Evolutionary conservation across 2,329 filamentous ascomycete genomes (phyloP).

Genomic region (Rhytidhysteron rufulum): DNA sequence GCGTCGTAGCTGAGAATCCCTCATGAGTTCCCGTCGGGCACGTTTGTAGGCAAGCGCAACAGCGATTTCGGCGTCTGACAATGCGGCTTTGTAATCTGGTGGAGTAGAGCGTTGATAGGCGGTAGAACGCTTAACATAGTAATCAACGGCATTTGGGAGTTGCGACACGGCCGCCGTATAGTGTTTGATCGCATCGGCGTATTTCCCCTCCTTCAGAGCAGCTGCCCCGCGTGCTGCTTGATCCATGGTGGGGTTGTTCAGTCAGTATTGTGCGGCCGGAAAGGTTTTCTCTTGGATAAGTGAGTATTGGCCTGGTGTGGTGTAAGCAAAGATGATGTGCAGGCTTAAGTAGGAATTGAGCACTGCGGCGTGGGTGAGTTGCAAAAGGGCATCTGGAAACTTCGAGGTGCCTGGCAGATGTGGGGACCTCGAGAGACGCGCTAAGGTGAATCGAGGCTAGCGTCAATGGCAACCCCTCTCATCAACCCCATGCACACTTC

Average conservation of each 20-base stretch:
- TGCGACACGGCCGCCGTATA: conserved; percentile 65
- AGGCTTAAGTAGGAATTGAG: no score
- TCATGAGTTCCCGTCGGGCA: conserved; percentile 70
- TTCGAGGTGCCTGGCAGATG: no score
- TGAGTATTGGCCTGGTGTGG: no score
- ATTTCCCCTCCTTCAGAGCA: conserved; percentile 62
- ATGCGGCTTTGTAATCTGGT: conserved; percentile 42
- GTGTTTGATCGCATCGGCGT: conserved; percentile 60
- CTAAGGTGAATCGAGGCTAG: no score
- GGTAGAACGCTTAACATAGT: conserved; percentile 78
- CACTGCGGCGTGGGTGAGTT: no score
- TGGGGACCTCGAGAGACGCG: no score
- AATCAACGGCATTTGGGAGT: conserved; percentile 64
- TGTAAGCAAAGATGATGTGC: no score
- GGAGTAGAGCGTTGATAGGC: conserved; percentile 64
- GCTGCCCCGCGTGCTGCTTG: conserved; percentile 54
- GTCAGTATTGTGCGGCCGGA: background rate
- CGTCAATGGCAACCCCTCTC: no score
- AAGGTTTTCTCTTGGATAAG: no score
- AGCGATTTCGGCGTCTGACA: conserved; percentile 47
- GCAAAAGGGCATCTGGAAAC: no score
- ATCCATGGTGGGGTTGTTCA: conserved; percentile 40
- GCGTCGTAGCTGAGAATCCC: conserved; percentile 77
- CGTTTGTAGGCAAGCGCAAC: conserved; percentile 66
- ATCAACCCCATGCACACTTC: no score